phyloP scores from a whole-genome alignment of 768 basidiomycete genomes.

The Psilocybe subaeruginosa region DNA sequence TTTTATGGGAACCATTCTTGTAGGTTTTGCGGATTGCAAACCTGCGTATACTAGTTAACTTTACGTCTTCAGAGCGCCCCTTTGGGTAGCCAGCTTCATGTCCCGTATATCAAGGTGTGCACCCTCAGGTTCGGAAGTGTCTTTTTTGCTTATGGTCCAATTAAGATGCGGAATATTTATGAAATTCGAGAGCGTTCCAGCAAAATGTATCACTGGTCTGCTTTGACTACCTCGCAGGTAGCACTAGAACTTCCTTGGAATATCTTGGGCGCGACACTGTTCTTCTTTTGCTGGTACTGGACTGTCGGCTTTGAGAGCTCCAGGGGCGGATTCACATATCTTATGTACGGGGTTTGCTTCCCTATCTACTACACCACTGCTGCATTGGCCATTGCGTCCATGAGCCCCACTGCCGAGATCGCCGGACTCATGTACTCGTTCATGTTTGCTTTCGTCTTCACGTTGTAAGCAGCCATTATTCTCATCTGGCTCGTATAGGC shows the following conservation, averaged over 20 bases:
- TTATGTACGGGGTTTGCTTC: slow-evolving; percentile 57
- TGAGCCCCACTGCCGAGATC: slow-evolving; percentile 62
- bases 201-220: slow-evolving; percentile 68
- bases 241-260: slow-evolving; percentile 69
- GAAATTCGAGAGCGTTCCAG: slow-evolving; percentile 71
- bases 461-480: slow-evolving; percentile 45
- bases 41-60: too few relatives aligned
- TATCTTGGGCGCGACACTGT: slow-evolving; percentile 58
- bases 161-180: slow-evolving; percentile 58
- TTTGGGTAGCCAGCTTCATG: slow-evolving; percentile 65
- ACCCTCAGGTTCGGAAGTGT: neutral
- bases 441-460: slow-evolving; percentile 64
- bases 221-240: slow-evolving; percentile 57
- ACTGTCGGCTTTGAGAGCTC: slow-evolving; percentile 61
- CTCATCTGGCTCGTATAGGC: slow-evolving; percentile 5
- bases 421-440: slow-evolving; percentile 60
- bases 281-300: slow-evolving; percentile 78
- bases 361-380: slow-evolving; percentile 69
- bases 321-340: slow-evolving; percentile 61
- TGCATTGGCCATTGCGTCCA: slow-evolving; percentile 61
- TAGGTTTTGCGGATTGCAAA: slow-evolving; percentile 19
- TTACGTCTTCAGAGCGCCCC: slow-evolving; percentile 40
- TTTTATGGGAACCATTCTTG: slow-evolving; percentile 57
- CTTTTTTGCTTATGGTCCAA: neutral
- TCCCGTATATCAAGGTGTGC: slow-evolving; percentile 54